Conservation (phyloP, 2,329 filamentous ascomycete genomes). For the Neopestalotiopsis sp. region DNA sequence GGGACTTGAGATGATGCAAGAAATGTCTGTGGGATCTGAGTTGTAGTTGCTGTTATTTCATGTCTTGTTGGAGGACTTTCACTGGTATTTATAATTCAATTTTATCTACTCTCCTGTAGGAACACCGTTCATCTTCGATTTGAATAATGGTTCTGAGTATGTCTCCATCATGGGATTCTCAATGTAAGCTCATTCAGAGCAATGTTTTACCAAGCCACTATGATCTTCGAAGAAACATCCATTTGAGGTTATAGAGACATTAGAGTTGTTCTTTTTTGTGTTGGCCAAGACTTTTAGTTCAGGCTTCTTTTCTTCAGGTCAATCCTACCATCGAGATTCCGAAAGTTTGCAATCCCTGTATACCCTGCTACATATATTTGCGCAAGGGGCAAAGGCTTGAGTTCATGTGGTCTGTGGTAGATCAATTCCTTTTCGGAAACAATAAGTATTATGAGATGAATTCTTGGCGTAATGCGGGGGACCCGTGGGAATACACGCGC, state of each 20-base stretch:
- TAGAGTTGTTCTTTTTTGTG: conserved; percentile 6
- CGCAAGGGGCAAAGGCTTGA: background rate
- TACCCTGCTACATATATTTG: background rate
- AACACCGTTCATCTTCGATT: background rate
- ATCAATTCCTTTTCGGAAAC: background rate
- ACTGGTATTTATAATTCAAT: background rate
- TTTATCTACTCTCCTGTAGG: background rate
- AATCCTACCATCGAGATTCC: conserved; percentile 5
- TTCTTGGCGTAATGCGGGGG: background rate
- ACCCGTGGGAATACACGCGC: background rate
- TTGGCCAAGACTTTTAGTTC: background rate
- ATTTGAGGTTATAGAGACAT: background rate
- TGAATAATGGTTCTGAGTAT: background rate
- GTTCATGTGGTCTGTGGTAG: background rate
- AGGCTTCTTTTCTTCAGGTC: background rate
- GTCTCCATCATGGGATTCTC: background rate
- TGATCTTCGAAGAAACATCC: background rate
- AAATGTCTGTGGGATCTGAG: background rate
- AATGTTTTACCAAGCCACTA: background rate
- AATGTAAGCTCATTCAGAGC: background rate
- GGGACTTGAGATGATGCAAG: background rate
- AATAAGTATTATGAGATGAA: background rate
- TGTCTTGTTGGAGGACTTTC: background rate
- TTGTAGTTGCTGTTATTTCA: background rate
- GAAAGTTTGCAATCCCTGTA: background rate